Conservation (phyloP, 148 eudicot species). For the Beta vulgaris region DNA sequence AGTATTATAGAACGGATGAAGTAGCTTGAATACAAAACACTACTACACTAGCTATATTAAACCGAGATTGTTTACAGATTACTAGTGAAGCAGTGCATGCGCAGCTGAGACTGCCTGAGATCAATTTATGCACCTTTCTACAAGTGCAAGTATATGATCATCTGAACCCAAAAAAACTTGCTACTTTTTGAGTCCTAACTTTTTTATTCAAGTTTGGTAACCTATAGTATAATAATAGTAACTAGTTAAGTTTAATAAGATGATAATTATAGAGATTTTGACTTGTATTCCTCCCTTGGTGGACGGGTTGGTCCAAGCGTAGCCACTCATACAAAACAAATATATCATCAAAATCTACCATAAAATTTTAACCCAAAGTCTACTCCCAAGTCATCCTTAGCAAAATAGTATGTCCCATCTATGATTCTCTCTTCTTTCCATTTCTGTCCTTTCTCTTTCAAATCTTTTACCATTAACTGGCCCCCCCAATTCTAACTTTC, state of each 20-base stretch:
- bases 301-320: constrained; percentile 29
- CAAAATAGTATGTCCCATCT: constrained; percentile 9
- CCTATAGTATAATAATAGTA: background rate
- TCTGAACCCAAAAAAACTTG: background rate
- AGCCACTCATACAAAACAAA: constrained; percentile 9
- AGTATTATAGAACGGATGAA: too few relatives aligned
- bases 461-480: constrained; percentile 8
- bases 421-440: constrained; percentile 17
- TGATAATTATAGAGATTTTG: constrained; percentile 22
- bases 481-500: constrained; percentile 4
- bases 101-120: background rate
- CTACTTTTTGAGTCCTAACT: too few relatives aligned
- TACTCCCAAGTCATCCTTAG: constrained; percentile 29
- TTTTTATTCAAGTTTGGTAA: too few relatives aligned
- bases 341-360: background rate
- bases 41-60: too few relatives aligned
- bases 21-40: too few relatives aligned
- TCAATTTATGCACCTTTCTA: background rate
- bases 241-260: background rate
- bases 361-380: constrained; percentile 18
- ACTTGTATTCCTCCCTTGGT: constrained; percentile 37
- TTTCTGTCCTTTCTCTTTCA: constrained; percentile 22
- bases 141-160: background rate
- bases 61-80: background rate
- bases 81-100: background rate